Evolutionary conservation across 495 filamentous ascomycete species (phyloP).

Genomic region (Aspergillus sparsus): DNA sequence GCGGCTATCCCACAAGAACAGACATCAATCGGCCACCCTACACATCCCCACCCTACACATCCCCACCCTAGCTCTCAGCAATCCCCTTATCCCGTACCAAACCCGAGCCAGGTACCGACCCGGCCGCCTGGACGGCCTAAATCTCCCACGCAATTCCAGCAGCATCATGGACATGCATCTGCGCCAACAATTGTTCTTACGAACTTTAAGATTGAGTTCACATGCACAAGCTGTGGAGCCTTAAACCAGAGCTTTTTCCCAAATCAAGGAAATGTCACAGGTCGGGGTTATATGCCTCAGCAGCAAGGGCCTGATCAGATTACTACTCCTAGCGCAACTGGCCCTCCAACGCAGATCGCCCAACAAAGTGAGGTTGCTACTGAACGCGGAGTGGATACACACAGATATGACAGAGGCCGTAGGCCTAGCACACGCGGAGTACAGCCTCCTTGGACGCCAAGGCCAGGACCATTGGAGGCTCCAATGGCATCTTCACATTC

Average conservation of each 20-base stretch:
- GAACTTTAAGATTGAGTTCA: constrained; percentile 51
- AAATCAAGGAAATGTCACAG: constrained; percentile 45
- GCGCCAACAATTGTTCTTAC: constrained; percentile 39
- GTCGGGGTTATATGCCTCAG: constrained; percentile 34
- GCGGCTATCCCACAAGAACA: constrained; percentile 27
- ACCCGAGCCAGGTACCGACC: constrained; percentile 23
- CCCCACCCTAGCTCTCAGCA: constrained; percentile 28
- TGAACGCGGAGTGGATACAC: constrained; percentile 47
- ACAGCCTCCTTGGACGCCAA: constrained; percentile 34
- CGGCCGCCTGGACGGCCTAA: constrained; percentile 29
- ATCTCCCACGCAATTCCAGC: constrained; percentile 28
- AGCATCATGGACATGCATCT: constrained; percentile 29
- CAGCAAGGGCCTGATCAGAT: constrained; percentile 30
- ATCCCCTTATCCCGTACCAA: constrained; percentile 26
- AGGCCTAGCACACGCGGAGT: constrained; percentile 32
- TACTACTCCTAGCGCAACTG: constrained; percentile 24
- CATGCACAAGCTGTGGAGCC: constrained; percentile 46
- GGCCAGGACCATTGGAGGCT: constrained; percentile 33
- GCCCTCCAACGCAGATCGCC: constrained; percentile 27
- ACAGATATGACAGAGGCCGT: constrained; percentile 22
- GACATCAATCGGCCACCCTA: constrained; percentile 22
- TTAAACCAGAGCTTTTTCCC: constrained; percentile 50
- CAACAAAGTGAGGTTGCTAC: constrained; percentile 29
- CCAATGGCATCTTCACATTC: constrained; percentile 31
- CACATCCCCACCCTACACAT: constrained; percentile 23